Evolutionary conservation across 2,329 filamentous ascomycete species (phyloP).

Genomic region (Microcyclosporella mali): DNA sequence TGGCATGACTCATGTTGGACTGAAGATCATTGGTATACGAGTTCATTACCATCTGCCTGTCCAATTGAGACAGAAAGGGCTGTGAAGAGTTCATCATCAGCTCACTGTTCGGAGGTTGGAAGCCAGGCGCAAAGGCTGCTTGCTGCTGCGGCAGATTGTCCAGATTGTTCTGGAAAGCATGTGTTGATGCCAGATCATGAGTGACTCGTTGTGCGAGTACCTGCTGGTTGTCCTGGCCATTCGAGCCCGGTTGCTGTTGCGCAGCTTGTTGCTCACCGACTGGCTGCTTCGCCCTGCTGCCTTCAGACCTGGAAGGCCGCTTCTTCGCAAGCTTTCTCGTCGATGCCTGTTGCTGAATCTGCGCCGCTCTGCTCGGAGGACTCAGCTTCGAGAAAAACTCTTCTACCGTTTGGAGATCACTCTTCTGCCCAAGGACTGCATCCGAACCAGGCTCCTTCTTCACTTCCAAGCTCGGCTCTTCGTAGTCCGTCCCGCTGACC

Average conservation of each 20-base stretch:
- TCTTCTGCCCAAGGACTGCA: constrained; percentile 79
- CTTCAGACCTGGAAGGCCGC: constrained; percentile 27
- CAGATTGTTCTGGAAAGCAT: constrained; percentile 11
- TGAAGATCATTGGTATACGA: constrained; percentile 47
- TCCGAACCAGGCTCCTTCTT: constrained; percentile 78
- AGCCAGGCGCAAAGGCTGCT: constrained; percentile 39
- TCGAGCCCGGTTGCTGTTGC: constrained; percentile 10
- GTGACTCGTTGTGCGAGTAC: constrained; percentile 22
- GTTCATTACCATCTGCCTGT: constrained; percentile 69
- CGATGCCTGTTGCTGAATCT: constrained; percentile 27
- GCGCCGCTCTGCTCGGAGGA: constrained; percentile 45
- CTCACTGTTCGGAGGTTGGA: constrained; percentile 26
- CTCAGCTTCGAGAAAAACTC: constrained; percentile 84
- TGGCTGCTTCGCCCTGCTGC: constrained; percentile 11
- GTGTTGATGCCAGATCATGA: constrained; percentile 17
- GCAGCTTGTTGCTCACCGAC: constrained; percentile 4
- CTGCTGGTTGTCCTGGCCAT: constrained; percentile 8
- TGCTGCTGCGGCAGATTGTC: constrained; percentile 36
- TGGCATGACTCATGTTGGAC: constrained; percentile 10
- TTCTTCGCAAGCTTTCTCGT: constrained; percentile 26
- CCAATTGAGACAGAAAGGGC: constrained; percentile 60
- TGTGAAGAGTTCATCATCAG: constrained; percentile 27
- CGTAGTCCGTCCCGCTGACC: constrained; percentile 75
- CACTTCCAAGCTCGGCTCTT: constrained; percentile 59
- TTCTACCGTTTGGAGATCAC: constrained; percentile 86